Base-by-base conservation (phyloP, 2,329 filamentous ascomycete species). In the Penicillium hesseltinei region DNA sequence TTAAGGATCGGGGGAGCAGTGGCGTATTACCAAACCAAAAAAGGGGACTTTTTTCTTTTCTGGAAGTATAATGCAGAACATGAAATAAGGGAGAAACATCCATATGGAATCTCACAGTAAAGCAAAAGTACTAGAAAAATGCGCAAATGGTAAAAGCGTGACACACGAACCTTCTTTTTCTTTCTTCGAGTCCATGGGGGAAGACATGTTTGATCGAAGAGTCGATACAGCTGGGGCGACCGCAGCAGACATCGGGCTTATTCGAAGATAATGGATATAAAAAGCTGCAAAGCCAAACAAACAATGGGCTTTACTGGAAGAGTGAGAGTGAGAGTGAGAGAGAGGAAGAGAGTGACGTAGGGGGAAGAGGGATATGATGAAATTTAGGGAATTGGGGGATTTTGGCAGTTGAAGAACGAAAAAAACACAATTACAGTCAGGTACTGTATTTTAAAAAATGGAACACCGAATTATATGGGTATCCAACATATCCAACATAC, bases 121-220 rank as follows among this genome's bases (percentile, higher is more conserved):
- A 56, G 46, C 59, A 58, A 58, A 58, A 54, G 59, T 50, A 61
- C 58, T 57, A 45, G 45, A 48, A 49, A 50, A 58, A 58, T 45
- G 40, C 40, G 31, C 17, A 62, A 59, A 44, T 39, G 53, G 25
- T 44, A 40, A 43, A 50, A 36, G 46, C 42, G 62, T 58, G 52
- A 57, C 51, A 72, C 73, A 72, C 73, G 60, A 64, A 79, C 77
- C 74, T 72, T 77, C 74, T 63, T 68, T 66, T 56, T 77, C 72
- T 62, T 75, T 77, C 64, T 77, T 77, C 54, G 71, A 68, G 62
- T 79, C 77, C 74, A 78, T 77, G 63, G 75, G 69, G 51, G 75
- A 69, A 57, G 72, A 53, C 49, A 53, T 73, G 68, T 36, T 40
- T 29, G 70, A 59, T 63, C 23, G 54, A 39, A 64, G 68, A 62